Conservation (phyloP, 2,329 filamentous ascomycete genomes). For the Decorospora gaudefroyi region DNA sequence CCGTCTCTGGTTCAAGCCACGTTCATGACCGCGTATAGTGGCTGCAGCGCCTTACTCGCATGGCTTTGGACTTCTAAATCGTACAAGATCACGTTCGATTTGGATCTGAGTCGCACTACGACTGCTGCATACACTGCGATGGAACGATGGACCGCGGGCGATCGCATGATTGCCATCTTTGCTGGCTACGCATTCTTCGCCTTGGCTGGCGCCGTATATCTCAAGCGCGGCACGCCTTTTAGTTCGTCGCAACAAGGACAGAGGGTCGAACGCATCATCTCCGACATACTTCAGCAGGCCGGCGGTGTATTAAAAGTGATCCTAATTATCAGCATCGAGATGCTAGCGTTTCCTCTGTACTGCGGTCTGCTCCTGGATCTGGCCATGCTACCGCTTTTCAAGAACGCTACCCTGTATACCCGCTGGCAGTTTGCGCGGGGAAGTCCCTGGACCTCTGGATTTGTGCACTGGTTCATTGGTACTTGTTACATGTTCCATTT, state of each 20-base stretch:
- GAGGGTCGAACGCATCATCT: constrained; percentile 71
- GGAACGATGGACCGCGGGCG: constrained; percentile 56
- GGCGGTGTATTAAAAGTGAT: constrained; percentile 98
- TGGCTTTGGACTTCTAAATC: constrained; percentile 43
- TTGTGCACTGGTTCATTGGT: constrained; percentile 98
- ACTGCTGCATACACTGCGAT: constrained; percentile 26
- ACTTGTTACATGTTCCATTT: constrained; percentile 99
- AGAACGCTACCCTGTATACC: constrained; percentile 74
- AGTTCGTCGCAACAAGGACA: constrained; percentile 61
- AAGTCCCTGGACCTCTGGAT: constrained; percentile 86
- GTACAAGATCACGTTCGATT: constrained; percentile 45
- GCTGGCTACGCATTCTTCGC: constrained; percentile 81
- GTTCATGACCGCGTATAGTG: constrained; percentile 12
- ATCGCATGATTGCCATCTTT: constrained; percentile 72
- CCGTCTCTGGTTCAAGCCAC: constrained; percentile 17
- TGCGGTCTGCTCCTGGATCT: constrained; percentile 89
- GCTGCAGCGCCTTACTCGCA: constrained; percentile 21
- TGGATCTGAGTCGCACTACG: constrained; percentile 32
- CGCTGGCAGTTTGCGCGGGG: constrained; percentile 76
- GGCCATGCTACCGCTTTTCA: constrained; percentile 87
- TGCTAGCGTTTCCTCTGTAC: constrained; percentile 95
- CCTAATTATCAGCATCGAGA: constrained; percentile 97
- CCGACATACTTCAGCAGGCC: constrained; percentile 86
- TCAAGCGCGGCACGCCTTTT: constrained; percentile 73
- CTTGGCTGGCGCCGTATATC: constrained; percentile 74